These are phyloP conservation scores for Thozetella sp. DNA, from an alignment of 495 filamentous ascomycete genomes.

Conservation along the genomic window DNA sequence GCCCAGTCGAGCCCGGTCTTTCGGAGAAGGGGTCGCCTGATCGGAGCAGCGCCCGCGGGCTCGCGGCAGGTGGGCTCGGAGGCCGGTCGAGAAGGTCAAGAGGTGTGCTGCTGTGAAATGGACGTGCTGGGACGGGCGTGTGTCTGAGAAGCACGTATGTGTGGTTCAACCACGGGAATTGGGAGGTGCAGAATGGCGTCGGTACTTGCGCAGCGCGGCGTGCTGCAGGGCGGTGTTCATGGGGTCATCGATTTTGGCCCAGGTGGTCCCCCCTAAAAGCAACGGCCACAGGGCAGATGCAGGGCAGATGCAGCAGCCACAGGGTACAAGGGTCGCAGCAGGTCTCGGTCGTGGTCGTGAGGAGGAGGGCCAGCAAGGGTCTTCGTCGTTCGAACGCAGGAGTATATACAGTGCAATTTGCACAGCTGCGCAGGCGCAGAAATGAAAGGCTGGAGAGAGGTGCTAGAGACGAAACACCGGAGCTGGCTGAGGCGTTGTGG, in stretches of 20 bases:
- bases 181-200: background rate
- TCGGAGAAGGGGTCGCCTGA: background rate
- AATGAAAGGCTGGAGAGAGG: background rate
- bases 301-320: background rate
- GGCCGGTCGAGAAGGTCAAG: too few species aligned
- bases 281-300: background rate
- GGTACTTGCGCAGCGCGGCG: background rate
- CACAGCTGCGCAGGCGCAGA: background rate
- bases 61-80: too few species aligned
- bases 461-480: constrained; percentile 10
- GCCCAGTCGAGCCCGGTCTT: background rate
- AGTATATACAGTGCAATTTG: background rate
- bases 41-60: too few species aligned
- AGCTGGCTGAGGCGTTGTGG: constrained; percentile 2
- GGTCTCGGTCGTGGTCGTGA: background rate
- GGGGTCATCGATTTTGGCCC: background rate
- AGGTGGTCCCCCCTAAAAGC: background rate
- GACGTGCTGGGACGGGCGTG: too few species aligned
- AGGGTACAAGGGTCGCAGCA: background rate
- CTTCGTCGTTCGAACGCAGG: background rate
- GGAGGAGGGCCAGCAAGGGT: background rate
- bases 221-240: background rate
- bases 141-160: too few species aligned
- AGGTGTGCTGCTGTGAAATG: too few species aligned
- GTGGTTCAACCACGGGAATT: background rate